Base-by-base conservation (phyloP, 805 yeast genomes). In the Spathaspora passalidarum region DNA sequence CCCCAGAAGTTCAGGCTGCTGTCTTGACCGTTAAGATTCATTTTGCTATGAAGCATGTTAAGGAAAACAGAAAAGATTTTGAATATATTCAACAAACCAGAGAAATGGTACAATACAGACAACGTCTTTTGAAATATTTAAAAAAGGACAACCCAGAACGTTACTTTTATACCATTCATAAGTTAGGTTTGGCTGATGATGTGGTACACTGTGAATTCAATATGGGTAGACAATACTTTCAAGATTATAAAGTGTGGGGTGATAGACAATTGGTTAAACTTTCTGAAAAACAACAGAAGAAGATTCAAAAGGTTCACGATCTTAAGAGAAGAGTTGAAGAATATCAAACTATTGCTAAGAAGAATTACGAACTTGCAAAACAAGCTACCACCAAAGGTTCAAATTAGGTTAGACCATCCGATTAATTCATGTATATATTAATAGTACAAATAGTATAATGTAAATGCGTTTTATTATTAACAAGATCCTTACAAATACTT, bases 1-100 rank as follows among this genome's bases (percentile, higher is more conserved):
- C 96, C 1, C 82, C 96, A 44, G 98, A 92, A 68, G 97, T 91
- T 20, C 97, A 91, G 66, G 97, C 98, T 2, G 98, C 97, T 2
- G 78, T 88, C 21, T 69, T 84, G 69, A 89, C 98, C 0, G 84
- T 88, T 41, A 80, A 80, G 57, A 88, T 94, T 55, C 87, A 85
- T 54, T 82, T 80, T 52, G 72, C 88, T 50, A 88, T 88, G 71
- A 77, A 80, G 38, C 97, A 91, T 60, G 76, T 86, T 46, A 63
- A 62, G 45, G 74, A 79, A 42, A 74, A 82, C 60, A 84, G 81
- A 53, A 86, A 90, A 62, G 98, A 92, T 68, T 72, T 78, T 54
- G 73, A 75, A 36, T 83, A 83, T 55, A 81, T 82, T 46, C 83
- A 94, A 59, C 66, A 73, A 32, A 80, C 90, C 40, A 82, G 96